Evolutionary conservation across 768 basidiomycete genomes (phyloP).

Genomic region (Mycena crocata): DNA sequence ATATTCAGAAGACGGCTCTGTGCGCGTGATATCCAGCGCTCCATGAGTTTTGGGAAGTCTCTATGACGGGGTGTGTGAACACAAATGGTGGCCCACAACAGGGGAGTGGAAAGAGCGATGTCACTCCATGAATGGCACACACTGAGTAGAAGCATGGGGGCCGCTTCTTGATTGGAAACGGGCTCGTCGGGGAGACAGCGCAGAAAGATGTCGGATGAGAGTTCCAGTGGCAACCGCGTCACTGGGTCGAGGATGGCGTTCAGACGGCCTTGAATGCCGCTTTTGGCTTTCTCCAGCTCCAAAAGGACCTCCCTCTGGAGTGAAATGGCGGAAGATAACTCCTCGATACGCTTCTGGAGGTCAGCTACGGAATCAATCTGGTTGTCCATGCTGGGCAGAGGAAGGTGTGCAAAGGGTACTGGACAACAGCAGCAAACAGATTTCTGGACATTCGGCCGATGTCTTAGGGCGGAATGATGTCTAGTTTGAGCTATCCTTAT

Average conservation of each 20-base stretch:
- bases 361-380: neutral
- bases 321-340: neutral
- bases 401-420: too few relatives aligned
- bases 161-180: neutral
- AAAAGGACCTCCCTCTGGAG: neutral
- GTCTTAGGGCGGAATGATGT: too few relatives aligned
- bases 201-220: constrained; percentile 3
- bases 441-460: too few relatives aligned
- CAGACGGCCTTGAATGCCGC: neutral
- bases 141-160: neutral
- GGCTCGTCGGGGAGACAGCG: neutral
- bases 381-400: too few relatives aligned
- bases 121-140: neutral
- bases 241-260: constrained; percentile 1
- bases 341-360: neutral
- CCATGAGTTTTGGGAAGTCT: neutral
- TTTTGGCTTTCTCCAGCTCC: neutral
- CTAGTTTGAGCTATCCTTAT: too few relatives aligned
- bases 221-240: neutral
- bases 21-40: neutral
- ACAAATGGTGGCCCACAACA: neutral
- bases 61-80: neutral
- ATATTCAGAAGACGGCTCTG: neutral
- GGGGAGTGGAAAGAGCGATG: neutral
- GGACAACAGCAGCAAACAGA: too few relatives aligned